Conservation (phyloP, 352 stramenopile species). For the Phytophthora europaea region DNA sequence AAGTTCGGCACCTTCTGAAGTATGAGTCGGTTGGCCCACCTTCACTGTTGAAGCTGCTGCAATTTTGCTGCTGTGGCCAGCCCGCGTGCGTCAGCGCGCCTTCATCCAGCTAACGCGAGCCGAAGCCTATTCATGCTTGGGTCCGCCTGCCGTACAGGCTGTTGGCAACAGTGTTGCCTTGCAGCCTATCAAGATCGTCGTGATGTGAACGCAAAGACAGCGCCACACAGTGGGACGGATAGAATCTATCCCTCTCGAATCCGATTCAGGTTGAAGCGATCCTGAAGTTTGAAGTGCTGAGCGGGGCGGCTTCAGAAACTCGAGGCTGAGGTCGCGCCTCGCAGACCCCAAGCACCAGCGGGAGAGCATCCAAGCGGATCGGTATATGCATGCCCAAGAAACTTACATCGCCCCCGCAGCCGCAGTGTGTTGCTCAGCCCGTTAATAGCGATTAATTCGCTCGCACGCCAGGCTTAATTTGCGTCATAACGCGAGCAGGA, state of each 20-base stretch:
- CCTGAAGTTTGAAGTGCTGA: neutral
- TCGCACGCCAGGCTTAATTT: conserved; percentile 17
- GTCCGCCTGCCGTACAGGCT: neutral
- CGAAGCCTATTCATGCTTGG: neutral
- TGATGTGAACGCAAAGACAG: conserved; percentile 19
- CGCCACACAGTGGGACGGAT: neutral
- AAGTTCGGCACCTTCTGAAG: too few relatives aligned
- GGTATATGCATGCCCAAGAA: neutral
- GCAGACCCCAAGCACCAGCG: conserved; percentile 7
- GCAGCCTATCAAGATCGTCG: neutral
- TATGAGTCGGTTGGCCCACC: neutral
- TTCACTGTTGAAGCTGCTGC: neutral
- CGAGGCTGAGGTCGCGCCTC: conserved; percentile 3
- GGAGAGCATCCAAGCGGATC: conserved; percentile 1
- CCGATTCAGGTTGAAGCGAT: neutral
- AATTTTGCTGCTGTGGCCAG: neutral
- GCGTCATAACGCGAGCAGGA: neutral
- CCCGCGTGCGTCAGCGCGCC: conserved; percentile 10
- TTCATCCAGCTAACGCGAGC: neutral
- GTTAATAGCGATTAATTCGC: conserved; percentile 29
- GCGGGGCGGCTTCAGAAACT: conserved; percentile 8
- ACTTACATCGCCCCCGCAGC: neutral
- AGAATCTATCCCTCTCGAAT: neutral
- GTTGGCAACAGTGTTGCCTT: neutral
- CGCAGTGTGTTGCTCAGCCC: neutral